A percentile compares a stretch with the other conserved stretches of the same genome.
Conservation (phyloP, 306 rosid genomes). For the Prunus mongolica region DNA sequence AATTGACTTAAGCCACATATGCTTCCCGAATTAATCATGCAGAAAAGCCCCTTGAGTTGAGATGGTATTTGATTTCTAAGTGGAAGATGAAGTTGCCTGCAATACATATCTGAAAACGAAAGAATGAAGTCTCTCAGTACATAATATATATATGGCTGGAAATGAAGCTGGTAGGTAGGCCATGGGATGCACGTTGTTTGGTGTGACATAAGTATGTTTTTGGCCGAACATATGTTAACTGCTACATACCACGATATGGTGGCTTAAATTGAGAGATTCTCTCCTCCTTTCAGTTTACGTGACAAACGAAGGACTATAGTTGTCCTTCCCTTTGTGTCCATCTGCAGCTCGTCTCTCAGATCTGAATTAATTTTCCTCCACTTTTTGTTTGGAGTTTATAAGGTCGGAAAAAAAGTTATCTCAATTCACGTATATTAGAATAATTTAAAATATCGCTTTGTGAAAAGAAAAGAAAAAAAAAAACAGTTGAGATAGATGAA, state of each 20-base stretch:
- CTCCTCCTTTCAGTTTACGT: background rate
- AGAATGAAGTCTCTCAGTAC: background rate
- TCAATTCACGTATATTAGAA: too few relatives aligned
- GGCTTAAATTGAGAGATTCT: too few relatives aligned
- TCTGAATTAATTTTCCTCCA: too few relatives aligned
- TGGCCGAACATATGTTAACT: background rate
- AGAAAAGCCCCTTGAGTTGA: background rate
- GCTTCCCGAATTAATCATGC: background rate
- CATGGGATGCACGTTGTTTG: constrained; percentile 33
- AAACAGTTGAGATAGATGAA: too few relatives aligned
- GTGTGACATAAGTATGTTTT: constrained; percentile 15
- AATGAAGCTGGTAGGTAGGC: constrained; percentile 26
- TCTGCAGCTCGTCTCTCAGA: too few relatives aligned
- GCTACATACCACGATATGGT: background rate
- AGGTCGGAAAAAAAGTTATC: too few relatives aligned
- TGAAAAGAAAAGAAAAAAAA: too few relatives aligned
- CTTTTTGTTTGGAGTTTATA: too few relatives aligned
- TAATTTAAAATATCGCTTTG: too few relatives aligned
- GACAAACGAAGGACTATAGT: background rate
- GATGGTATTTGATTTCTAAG: background rate
- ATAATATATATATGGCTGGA: background rate
- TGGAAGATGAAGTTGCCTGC: background rate
- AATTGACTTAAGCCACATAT: too few relatives aligned
- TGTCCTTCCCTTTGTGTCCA: too few relatives aligned
- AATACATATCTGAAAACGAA: background rate